These are phyloP conservation scores for Gossypium davidsonii DNA, from an alignment of 441 rosid species.

Conservation along the genomic window DNA sequence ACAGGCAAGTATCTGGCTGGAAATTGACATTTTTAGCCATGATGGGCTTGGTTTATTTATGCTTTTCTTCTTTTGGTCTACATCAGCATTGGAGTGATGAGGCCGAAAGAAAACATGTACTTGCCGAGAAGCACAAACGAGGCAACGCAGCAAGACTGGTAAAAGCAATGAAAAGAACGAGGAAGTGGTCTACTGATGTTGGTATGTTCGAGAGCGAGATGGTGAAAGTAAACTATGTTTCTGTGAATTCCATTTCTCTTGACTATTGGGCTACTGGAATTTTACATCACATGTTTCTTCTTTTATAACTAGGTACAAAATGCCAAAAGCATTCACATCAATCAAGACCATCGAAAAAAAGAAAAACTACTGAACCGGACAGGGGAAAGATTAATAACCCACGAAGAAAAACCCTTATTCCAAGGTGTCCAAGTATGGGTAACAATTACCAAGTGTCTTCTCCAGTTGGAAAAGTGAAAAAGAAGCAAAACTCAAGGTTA, in stretches of 20 bases:
- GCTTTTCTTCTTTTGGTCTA: background rate
- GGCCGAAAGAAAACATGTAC: conserved; percentile 40
- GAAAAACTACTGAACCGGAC: conserved; percentile 22
- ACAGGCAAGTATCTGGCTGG: conserved; percentile 30
- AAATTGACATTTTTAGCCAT: background rate
- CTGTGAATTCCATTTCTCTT: background rate
- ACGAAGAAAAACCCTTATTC: conserved; percentile 14
- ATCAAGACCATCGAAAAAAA: conserved; percentile 20
- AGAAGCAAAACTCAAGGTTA: conserved; percentile 22
- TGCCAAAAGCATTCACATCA: conserved; percentile 27
- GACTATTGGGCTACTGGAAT: background rate
- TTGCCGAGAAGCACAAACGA: conserved; percentile 54
- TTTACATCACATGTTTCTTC: background rate
- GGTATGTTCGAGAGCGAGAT: conserved; percentile 18
- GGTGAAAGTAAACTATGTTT: conserved; percentile 11
- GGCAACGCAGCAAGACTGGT: conserved; percentile 52
- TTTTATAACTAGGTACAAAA: conserved; percentile 27
- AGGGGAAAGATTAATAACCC: conserved; percentile 19
- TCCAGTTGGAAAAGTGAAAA: conserved; percentile 20
- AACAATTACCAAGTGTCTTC: conserved; percentile 22
- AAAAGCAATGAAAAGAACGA: conserved; percentile 32
- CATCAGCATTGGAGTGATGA: conserved; percentile 44
- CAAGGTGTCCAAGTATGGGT: conserved; percentile 11
- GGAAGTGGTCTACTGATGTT: conserved; percentile 24
- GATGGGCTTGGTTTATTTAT: background rate